Conservation (phyloP, 345 rosid genomes). For the Adansonia digitata region DNA sequence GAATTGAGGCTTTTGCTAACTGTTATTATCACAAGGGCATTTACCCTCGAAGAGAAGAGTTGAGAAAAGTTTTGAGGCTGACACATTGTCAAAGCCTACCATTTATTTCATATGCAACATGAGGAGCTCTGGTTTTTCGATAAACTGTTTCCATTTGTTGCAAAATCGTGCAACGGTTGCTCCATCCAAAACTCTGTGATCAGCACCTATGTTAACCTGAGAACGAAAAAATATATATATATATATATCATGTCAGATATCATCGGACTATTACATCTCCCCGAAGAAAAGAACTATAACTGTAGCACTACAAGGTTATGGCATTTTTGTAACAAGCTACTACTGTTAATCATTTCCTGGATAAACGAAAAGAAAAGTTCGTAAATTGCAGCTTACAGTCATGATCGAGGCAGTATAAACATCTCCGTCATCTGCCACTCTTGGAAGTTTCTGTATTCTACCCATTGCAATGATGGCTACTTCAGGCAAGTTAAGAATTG, state of each 20-base stretch:
- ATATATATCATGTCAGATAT: background rate
- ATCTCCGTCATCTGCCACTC: constrained; percentile 51
- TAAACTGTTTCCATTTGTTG: constrained; percentile 73
- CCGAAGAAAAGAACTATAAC: background rate
- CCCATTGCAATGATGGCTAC: constrained; percentile 86
- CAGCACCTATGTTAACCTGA: constrained; percentile 86
- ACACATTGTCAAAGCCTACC: background rate
- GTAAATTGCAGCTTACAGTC: constrained; percentile 59
- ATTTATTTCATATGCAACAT: constrained; percentile 65
- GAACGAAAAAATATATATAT: background rate
- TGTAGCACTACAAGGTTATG: background rate
- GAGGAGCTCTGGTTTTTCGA: constrained; percentile 81
- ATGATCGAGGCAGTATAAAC: constrained; percentile 62
- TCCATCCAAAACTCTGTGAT: constrained; percentile 91
- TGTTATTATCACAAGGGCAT: background rate
- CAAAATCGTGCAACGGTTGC: constrained; percentile 89
- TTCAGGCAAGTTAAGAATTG: constrained; percentile 87
- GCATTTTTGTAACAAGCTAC: background rate
- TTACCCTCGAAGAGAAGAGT: background rate
- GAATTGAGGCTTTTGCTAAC: background rate
- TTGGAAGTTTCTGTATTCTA: constrained; percentile 76
- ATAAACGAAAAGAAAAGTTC: background rate
- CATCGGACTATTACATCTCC: background rate
- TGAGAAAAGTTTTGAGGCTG: background rate
- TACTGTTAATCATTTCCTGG: background rate